Percentiles rank a stretch among this genome's conserved stretches.
Conservation (phyloP, 345 rosid genomes). For the Hibiscus tridactylites region DNA sequence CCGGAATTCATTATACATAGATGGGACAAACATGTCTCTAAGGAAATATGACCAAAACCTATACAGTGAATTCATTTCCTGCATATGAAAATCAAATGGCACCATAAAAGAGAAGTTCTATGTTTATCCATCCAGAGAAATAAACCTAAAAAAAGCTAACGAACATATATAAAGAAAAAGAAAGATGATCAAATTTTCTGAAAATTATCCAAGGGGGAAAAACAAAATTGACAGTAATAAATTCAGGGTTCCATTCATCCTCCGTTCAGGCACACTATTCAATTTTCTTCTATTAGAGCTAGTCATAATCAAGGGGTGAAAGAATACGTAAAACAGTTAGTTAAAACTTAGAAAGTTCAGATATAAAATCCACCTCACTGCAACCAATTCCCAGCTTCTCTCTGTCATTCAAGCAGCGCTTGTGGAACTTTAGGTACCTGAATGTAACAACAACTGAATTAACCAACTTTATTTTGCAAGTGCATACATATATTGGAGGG, state of each 20-base stretch:
- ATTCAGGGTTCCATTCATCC: neutral
- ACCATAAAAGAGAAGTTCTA: too few species aligned
- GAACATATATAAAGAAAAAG: too few species aligned
- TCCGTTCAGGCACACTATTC: neutral
- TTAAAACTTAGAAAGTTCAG: neutral
- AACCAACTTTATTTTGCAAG: constrained; percentile 13
- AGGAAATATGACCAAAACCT: neutral
- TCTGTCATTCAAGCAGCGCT: constrained; percentile 87
- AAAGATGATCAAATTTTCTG: too few species aligned
- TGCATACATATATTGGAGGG: neutral
- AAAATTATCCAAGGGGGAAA: neutral
- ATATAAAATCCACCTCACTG: constrained; percentile 70
- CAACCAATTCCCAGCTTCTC: constrained; percentile 80
- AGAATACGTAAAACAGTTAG: neutral
- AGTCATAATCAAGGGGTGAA: neutral
- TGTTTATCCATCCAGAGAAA: too few species aligned
- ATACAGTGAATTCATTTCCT: neutral
- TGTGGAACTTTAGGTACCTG: constrained; percentile 86
- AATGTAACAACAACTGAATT: constrained; percentile 13
- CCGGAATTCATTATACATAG: neutral
- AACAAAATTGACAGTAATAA: neutral
- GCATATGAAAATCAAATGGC: too few species aligned
- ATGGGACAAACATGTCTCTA: neutral
- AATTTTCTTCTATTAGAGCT: neutral
- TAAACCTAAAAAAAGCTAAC: too few species aligned